phyloP scores from a whole-genome alignment of 345 rosid genomes.

The Arabidopsis arenosa region DNA sequence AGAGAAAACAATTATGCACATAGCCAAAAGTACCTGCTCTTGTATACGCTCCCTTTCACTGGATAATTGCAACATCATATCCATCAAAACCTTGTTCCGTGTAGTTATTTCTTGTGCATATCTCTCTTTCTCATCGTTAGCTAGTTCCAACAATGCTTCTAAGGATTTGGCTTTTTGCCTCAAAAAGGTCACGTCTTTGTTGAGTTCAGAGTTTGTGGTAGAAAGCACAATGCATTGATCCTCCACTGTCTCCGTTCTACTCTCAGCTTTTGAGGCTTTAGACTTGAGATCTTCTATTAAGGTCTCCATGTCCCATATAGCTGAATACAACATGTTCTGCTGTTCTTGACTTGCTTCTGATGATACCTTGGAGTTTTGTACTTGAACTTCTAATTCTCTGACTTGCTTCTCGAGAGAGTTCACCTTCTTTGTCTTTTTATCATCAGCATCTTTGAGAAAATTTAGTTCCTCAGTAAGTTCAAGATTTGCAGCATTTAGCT shows the following conservation, averaged over 20 bases:
- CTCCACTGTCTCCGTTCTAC: constrained; percentile 67
- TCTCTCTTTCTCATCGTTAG: constrained; percentile 55
- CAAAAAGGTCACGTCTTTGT: constrained; percentile 56
- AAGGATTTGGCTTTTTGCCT: constrained; percentile 58
- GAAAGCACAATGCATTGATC: constrained; percentile 75
- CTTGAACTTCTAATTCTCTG: constrained; percentile 69
- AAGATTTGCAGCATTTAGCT: constrained; percentile 66
- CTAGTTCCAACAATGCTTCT: constrained; percentile 64
- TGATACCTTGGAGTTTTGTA: constrained; percentile 74
- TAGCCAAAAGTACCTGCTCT: constrained; percentile 62
- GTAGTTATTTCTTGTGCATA: constrained; percentile 67
- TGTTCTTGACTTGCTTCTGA: constrained; percentile 91
- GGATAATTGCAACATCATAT: constrained; percentile 70
- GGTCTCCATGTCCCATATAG: constrained; percentile 99
- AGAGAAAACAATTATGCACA: background rate
- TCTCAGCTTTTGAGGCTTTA: constrained; percentile 90
- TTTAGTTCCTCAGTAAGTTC: constrained; percentile 83
- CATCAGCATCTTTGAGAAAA: constrained; percentile 71
- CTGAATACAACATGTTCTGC: constrained; percentile 90
- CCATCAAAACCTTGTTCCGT: constrained; percentile 68
- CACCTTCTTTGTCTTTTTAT: constrained; percentile 67
- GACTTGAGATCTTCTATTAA: constrained; percentile 91
- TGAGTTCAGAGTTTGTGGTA: constrained; percentile 65
- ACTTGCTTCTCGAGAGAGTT: constrained; percentile 83
- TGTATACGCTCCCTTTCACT: constrained; percentile 79